A percentile compares a stretch with the other conserved stretches of the same genome.
Conservation (phyloP, 2,329 filamentous ascomycete species). For the Cryphonectria radicalis region DNA sequence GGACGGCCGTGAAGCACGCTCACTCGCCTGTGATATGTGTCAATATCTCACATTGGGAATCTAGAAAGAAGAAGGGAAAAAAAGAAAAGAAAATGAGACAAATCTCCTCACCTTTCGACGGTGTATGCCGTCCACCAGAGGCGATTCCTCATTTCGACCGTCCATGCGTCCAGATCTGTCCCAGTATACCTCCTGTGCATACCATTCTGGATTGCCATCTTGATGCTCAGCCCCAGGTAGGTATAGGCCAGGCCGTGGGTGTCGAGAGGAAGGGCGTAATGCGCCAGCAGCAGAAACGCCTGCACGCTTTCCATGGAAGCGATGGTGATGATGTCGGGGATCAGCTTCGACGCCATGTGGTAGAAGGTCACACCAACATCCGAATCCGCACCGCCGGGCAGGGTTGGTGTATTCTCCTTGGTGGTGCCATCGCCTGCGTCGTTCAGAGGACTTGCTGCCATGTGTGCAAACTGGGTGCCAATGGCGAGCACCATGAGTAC, state of each 20-base stretch:
- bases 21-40: slow-evolving; percentile 47
- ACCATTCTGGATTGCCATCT: slow-evolving; percentile 63
- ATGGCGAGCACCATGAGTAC: slow-evolving; percentile 54
- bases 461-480: slow-evolving; percentile 55
- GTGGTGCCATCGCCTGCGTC: slow-evolving; percentile 51
- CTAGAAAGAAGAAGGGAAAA: background rate
- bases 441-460: slow-evolving; percentile 40
- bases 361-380: slow-evolving; percentile 61
- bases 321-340: slow-evolving; percentile 61
- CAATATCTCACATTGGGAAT: background rate
- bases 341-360: slow-evolving; percentile 56
- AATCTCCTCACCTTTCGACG: slow-evolving; percentile 53
- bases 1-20: slow-evolving; percentile 61
- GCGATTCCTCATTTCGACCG: slow-evolving; percentile 57
- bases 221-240: slow-evolving; percentile 59
- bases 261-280: slow-evolving; percentile 60
- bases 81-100: too few species aligned
- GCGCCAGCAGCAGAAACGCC: slow-evolving; percentile 59
- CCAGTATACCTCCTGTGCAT: slow-evolving; percentile 59
- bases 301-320: slow-evolving; percentile 62
- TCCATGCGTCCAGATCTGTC: slow-evolving; percentile 50
- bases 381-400: slow-evolving; percentile 43
- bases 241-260: slow-evolving; percentile 61
- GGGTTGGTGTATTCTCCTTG: slow-evolving; percentile 47
- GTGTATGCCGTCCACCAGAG: slow-evolving; percentile 63